phyloP scores from a whole-genome alignment of 192 early-diverging fungal species.

The Pilobolus umbonatus region DNA sequence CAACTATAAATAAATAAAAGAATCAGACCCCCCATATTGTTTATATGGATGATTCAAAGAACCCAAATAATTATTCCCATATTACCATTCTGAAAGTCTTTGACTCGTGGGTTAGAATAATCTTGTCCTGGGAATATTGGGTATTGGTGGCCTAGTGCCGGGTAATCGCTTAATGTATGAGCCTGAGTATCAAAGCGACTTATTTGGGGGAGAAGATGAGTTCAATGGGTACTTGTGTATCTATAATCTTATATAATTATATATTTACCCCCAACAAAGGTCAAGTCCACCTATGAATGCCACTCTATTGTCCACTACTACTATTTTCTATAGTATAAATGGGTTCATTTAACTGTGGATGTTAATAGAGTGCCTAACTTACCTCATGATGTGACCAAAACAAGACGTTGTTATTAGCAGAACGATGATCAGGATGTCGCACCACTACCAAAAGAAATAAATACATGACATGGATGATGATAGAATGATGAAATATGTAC shows the following conservation, averaged over 20 bases:
- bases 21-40: not conserved
- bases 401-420: conserved; percentile 62
- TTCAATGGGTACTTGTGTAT: conserved; percentile 65
- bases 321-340: conserved; percentile 56
- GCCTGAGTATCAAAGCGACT: conserved; percentile 75
- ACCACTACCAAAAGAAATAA: conserved; percentile 48
- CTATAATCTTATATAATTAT: conserved; percentile 1
- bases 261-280: conserved; percentile 71
- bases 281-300: conserved; percentile 87
- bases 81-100: conserved; percentile 61
- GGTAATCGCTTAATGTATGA: conserved; percentile 73
- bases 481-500: not conserved
- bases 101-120: conserved; percentile 84
- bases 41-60: not conserved
- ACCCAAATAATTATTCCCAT: not conserved
- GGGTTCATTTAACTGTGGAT: not conserved
- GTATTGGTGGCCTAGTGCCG: conserved; percentile 36
- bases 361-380: not conserved
- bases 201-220: no score
- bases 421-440: conserved; percentile 77
- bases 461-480: not conserved
- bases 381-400: conserved; percentile 85
- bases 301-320: conserved; percentile 70
- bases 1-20: conserved; percentile 20
- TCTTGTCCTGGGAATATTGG: conserved; percentile 73